Evolutionary conservation across 345 rosid species (phyloP), one percentile per base, ranked within the genome.

Genomic region (Cardiospermum halicacabum): DNA sequence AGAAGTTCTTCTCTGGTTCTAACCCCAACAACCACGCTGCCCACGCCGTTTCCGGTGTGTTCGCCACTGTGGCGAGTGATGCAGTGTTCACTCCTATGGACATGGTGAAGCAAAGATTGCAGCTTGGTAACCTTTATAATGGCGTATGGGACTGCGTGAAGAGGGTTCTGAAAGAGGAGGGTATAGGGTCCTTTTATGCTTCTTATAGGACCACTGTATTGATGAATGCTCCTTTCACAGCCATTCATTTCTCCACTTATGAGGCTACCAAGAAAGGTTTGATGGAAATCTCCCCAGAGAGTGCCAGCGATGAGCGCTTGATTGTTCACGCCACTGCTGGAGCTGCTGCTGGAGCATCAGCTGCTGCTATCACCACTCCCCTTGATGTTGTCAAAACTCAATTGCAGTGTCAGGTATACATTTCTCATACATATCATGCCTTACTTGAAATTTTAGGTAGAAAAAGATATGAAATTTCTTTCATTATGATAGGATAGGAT

Each of bases 11-110:
- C 19, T 91, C 99, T 34, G 73, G 80, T 1, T 78, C 79, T 0
- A 81, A 91, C 57, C 96, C 96, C 0, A 81, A 86, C 53, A 91
- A 86, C 72, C 60, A 96, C 11, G 79, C 73, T 6, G 99, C 96
- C 0, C 97, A 95, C 56, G 98, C 99, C 0, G 30, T 78, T 5
- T 89, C 99, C 1, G 99, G 99, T 5, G 91, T 95, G 3, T 91
- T 80, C 47, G 98, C 99, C 4, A 95, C 99, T 0, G 83, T 95
- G 3, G 79, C 94, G 0, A 95, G 99, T 58, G 99, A 95, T 45
- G 94, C 99, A 3, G 96, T 95, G 21, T 82, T 91, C 11, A 95
- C 99, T 0, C 98, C 99, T 0, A 91, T 95, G 98, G 99, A 95
- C 74, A 83, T 87, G 98, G 97, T 95, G 62, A 95, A 95, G 78